Evolutionary conservation across 495 filamentous ascomycete species (phyloP).

Genomic region (Alectoria sarmentosa): DNA sequence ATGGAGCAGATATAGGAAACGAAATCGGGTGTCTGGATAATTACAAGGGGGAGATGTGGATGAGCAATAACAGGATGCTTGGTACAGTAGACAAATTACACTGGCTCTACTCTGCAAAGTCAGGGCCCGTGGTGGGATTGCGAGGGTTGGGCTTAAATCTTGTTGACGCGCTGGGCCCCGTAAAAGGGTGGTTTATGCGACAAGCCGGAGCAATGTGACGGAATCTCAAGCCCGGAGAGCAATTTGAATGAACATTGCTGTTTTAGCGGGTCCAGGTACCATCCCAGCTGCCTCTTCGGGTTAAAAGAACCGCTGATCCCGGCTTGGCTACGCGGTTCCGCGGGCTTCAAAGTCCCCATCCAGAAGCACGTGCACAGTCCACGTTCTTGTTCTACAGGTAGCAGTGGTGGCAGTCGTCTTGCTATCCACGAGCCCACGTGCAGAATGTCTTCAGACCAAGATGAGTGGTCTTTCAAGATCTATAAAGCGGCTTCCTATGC

Average conservation of each 20-base stretch:
- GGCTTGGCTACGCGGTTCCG: slow-evolving; percentile 5
- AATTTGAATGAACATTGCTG: not conserved
- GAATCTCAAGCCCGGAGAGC: not conserved
- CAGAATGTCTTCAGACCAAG: not conserved
- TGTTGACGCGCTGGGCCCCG: slow-evolving; percentile 65
- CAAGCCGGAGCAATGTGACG: slow-evolving; percentile 60
- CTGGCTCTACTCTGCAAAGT: slow-evolving; percentile 76
- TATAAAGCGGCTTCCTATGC: slow-evolving; percentile 1
- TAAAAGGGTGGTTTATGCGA: slow-evolving; percentile 86
- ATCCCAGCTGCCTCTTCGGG: slow-evolving; percentile 13
- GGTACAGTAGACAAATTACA: slow-evolving; percentile 91
- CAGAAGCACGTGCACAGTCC: slow-evolving; percentile 8
- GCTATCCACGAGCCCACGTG: not conserved
- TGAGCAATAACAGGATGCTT: slow-evolving; percentile 74
- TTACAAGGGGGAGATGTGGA: slow-evolving; percentile 73
- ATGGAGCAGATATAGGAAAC: slow-evolving; percentile 80
- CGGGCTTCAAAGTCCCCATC: not conserved
- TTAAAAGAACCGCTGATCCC: slow-evolving; percentile 7
- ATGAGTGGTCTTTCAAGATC: not conserved
- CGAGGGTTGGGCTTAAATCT: slow-evolving; percentile 69
- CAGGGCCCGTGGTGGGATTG: slow-evolving; percentile 66
- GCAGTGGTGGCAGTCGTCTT: not conserved
- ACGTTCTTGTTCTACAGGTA: slow-evolving; percentile 16
- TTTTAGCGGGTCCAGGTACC: not conserved
- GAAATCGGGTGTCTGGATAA: slow-evolving; percentile 60